Evolutionary conservation across 2,329 filamentous ascomycete species (phyloP), one percentile per base, ranked within the genome.

Genomic region (Botrytis medusae): DNA sequence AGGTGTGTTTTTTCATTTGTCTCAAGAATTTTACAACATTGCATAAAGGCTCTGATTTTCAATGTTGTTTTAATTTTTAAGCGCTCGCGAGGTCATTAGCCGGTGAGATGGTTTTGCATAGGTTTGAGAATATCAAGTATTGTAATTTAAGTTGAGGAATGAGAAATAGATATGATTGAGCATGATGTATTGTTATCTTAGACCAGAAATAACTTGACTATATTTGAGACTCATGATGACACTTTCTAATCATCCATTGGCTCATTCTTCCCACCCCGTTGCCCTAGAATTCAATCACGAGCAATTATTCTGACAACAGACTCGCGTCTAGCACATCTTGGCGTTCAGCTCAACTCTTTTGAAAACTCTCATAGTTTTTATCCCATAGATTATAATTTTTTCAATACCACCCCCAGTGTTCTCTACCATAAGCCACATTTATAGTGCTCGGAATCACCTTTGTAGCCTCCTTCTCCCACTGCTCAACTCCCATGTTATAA

Each of bases 171-270:
- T 29, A 3, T 54, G 5, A 25, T 54, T 8, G 6, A 29, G 29
- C 1, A 16, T 29, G 7, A 29, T n/a, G 22, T 14, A n/a, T 51
- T 51, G 1, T 51, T n/a, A 16, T 16, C 16, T 54, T 7, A 54
- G n/a, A 29, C 22, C 2, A 51, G 14, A 51, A 1, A 2, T 2
- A 51, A 0, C 3, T 54, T 29, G 16, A 2, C n/a, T 4, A 16
- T 37, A 10, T 20, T 34, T n/a, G 12, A 61, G 32, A 61, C 32
- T 37, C 59, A 25, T 7, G 5, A 25, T 60, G 18, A 60, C 8
- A 5, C 18, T 34, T 22, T 22, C 2, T 1, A 8, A 10, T 25
- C 10, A 25, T 25, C 14, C 1, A 7, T 16, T 14, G 22, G 10
- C 34, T 37, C 20, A 3, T n/a, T 61, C 5, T 4, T 18, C 10